These are phyloP conservation scores for Coemansia sp. DNA, from an alignment of 192 early-diverging fungal species.

Conservation along the genomic window DNA sequence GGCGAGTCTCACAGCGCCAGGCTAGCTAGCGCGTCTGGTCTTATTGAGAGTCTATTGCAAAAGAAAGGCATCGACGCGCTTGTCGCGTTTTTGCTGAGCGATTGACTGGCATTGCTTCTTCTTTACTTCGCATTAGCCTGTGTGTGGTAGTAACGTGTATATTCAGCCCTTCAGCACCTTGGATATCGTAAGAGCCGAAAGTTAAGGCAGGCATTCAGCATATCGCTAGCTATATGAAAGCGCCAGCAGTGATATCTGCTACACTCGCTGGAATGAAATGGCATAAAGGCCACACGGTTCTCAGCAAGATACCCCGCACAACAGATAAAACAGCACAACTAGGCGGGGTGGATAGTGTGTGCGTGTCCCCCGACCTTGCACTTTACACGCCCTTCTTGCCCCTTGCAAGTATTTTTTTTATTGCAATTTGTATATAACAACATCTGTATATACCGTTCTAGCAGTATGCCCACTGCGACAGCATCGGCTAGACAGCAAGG, in stretches of 20 bases:
- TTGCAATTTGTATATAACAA: background rate
- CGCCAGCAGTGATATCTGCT: too few relatives aligned
- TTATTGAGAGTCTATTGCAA: slow-evolving; percentile 21
- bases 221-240: too few relatives aligned
- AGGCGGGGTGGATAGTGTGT: too few relatives aligned
- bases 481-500: background rate
- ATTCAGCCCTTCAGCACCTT: too few relatives aligned
- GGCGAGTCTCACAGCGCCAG: background rate
- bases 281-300: too few relatives aligned
- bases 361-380: too few relatives aligned
- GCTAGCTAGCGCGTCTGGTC: slow-evolving; percentile 1
- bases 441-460: background rate
- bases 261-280: too few relatives aligned
- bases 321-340: too few relatives aligned
- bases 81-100: slow-evolving; percentile 29
- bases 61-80: slow-evolving; percentile 31
- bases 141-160: too few relatives aligned
- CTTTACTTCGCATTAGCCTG: background rate
- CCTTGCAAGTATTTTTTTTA: background rate
- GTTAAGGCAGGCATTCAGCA: too few relatives aligned
- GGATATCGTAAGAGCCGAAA: too few relatives aligned
- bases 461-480: background rate
- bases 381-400: background rate
- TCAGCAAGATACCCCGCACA: too few relatives aligned
- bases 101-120: slow-evolving; percentile 9